Conservation (phyloP, 768 basidiomycete species). For the Tricholoma bakamatsutake region DNA sequence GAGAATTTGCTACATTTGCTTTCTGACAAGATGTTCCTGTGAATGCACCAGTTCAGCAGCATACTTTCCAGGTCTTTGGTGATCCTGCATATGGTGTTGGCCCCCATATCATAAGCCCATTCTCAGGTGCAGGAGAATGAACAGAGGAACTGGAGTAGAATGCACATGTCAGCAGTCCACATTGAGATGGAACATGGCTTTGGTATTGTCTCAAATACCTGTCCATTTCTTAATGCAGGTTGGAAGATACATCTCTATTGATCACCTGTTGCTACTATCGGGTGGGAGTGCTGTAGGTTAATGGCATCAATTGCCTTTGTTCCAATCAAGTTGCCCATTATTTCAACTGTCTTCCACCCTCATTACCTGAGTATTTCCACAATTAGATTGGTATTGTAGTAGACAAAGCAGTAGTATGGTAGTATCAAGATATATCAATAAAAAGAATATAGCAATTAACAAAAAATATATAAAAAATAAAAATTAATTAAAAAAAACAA, state of each 20-base stretch:
- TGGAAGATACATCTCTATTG: slow-evolving; percentile 11
- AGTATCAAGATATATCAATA: neutral
- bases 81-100: too few species aligned
- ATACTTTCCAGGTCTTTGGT: too few species aligned
- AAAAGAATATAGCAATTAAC: neutral
- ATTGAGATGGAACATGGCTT: slow-evolving; percentile 21
- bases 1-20: too few species aligned
- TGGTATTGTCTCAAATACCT: slow-evolving; percentile 10
- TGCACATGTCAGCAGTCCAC: neutral
- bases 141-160: neutral
- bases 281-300: too few species aligned
- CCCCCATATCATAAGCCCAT: too few species aligned
- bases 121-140: neutral
- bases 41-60: too few species aligned
- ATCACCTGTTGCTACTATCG: slow-evolving; percentile 13
- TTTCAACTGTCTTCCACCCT: too few species aligned
- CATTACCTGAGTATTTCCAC: slow-evolving; percentile 11
- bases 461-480: neutral
- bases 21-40: too few species aligned
- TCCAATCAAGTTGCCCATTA: too few species aligned
- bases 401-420: neutral
- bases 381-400: neutral
- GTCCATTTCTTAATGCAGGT: slow-evolving; percentile 18
- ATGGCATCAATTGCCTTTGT: too few species aligned
- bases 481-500: neutral